Percentiles rank a stretch among this genome's conserved stretches.
These are phyloP conservation scores for Aotearoamyces nothofagi DNA, from an alignment of 2,329 filamentous ascomycete genomes.

Conservation along the genomic window DNA sequence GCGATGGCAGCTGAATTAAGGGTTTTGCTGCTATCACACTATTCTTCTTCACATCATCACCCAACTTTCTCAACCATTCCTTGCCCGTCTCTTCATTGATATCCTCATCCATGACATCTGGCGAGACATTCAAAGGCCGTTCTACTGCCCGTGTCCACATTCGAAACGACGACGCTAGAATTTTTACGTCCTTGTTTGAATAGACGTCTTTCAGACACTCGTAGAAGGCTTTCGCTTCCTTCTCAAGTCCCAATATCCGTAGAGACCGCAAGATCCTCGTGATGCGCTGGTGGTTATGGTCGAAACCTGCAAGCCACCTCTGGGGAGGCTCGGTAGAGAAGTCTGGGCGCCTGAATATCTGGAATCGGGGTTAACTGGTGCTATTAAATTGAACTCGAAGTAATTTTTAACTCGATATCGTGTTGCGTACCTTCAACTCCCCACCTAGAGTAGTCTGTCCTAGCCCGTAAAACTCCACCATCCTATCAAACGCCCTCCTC, in stretches of 20 bases:
- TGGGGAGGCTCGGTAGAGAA: too few species aligned
- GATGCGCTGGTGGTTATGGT: constrained; percentile 43
- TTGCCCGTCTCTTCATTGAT: constrained; percentile 22
- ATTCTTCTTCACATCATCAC: too few species aligned
- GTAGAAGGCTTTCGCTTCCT: constrained; percentile 30
- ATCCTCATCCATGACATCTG: too few species aligned
- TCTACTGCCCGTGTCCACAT: constrained; percentile 33
- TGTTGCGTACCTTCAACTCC: too few species aligned
- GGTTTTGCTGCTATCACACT: too few species aligned
- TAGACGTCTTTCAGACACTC: constrained; percentile 21
- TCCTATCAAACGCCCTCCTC: constrained; percentile 27
- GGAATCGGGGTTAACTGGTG: too few species aligned
- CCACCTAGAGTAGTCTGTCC: too few species aligned
- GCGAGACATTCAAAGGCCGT: constrained; percentile 26
- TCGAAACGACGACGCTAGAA: constrained; percentile 21
- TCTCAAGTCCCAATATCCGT: constrained; percentile 32
- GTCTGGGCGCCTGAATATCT: too few species aligned
- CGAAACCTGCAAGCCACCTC: constrained; percentile 25
- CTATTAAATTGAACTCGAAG: too few species aligned
- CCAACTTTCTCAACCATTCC: too few species aligned
- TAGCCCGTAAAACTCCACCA: constrained; percentile 35
- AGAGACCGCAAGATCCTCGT: constrained; percentile 39
- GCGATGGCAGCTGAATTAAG: too few species aligned
- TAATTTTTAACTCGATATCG: too few species aligned
- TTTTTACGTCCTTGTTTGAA: constrained; percentile 9